A percentile compares a stretch with the other conserved stretches of the same genome.
These are phyloP conservation scores for Oxyria digyna DNA, from an alignment of 148 eudicot genomes.

Conservation along the genomic window DNA sequence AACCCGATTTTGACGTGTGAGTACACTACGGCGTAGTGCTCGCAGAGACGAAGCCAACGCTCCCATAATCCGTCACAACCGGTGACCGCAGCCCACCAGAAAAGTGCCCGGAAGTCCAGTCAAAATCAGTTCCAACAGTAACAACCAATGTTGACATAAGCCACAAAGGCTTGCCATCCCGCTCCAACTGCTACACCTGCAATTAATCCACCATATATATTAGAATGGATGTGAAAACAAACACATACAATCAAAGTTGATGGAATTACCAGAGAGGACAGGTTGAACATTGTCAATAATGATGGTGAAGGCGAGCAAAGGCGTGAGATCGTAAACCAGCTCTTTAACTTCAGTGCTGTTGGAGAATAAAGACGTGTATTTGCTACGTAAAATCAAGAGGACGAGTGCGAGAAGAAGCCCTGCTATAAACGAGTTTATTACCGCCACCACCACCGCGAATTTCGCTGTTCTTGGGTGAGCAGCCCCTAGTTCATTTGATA, in stretches of 20 bases:
- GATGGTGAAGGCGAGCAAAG: slow-evolving; percentile 21
- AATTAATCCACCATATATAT: not conserved
- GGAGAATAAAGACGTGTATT: slow-evolving; percentile 16
- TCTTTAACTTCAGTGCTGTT: slow-evolving; percentile 12
- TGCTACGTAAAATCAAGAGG: slow-evolving; percentile 10
- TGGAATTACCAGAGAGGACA: slow-evolving; percentile 19
- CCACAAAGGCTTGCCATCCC: slow-evolving; percentile 23
- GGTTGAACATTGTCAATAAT: slow-evolving; percentile 20
- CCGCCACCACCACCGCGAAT: slow-evolving; percentile 16
- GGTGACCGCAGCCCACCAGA: too few species aligned
- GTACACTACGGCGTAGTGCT: too few species aligned
- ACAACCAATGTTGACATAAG: slow-evolving; percentile 20
- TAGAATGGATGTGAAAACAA: too few species aligned
- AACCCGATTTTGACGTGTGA: too few species aligned
- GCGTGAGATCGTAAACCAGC: slow-evolving; percentile 13
- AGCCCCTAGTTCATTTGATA: slow-evolving; percentile 24
- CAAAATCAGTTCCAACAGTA: too few species aligned
- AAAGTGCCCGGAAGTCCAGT: too few species aligned
- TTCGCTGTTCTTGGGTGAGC: slow-evolving; percentile 17
- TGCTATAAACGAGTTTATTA: slow-evolving; percentile 6
- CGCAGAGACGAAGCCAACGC: too few species aligned
- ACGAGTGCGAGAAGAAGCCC: slow-evolving; percentile 13
- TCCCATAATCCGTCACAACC: too few species aligned
- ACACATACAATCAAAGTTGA: too few species aligned
- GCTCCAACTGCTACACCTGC: slow-evolving; percentile 24